These are phyloP conservation scores for Plasmodium vivax DNA, from an alignment of 169 alveolate species.

Conservation along the genomic window DNA sequence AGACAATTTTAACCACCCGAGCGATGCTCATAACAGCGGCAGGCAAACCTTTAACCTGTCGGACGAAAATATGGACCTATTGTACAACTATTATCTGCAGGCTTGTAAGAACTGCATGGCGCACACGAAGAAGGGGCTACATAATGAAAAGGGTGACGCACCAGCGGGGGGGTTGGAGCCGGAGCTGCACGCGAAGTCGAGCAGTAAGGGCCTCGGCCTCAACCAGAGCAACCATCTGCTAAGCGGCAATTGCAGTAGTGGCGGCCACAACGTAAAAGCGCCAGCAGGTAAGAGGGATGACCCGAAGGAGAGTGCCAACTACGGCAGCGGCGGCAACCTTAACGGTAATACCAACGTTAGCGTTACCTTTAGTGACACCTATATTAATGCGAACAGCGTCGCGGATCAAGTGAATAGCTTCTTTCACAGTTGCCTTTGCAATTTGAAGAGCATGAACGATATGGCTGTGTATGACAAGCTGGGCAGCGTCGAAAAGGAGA, in stretches of 20 bases:
- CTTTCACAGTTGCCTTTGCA: conserved; percentile 27
- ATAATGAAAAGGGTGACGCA: neutral
- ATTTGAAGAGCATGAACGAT: conserved; percentile 7
- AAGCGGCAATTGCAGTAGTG: neutral
- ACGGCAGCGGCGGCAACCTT: neutral
- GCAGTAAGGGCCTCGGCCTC: neutral
- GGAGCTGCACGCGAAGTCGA: neutral
- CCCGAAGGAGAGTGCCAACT: neutral
- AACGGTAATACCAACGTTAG: neutral
- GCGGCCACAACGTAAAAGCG: neutral
- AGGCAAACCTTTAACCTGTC: neutral
- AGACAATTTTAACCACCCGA: neutral
- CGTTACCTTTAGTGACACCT: neutral
- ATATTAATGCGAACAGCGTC: neutral
- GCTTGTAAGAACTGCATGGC: conserved; percentile 14
- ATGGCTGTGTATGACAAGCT: neutral
- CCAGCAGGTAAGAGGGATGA: no score
- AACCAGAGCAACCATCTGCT: neutral
- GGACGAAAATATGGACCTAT: conserved; percentile 13
- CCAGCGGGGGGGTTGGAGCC: neutral
- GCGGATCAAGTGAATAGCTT: conserved; percentile 33
- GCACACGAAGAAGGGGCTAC: neutral
- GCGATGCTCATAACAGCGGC: neutral
- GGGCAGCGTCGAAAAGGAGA: neutral
- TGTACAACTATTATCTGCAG: conserved; percentile 17